These are phyloP conservation scores for Carnegiea gigantea DNA, from an alignment of 179 eudicot genomes.

Conservation along the genomic window DNA sequence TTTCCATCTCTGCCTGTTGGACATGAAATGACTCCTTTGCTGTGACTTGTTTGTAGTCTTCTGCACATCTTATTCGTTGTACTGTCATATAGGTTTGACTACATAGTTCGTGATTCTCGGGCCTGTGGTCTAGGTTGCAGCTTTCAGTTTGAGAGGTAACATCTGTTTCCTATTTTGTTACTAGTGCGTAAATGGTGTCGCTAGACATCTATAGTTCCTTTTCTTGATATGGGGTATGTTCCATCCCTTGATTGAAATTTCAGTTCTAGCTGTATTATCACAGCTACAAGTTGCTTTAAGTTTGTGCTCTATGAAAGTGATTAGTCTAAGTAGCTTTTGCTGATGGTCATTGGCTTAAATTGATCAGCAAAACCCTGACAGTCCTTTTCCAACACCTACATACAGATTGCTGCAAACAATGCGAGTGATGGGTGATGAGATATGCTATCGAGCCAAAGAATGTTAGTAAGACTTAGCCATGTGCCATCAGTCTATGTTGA, in stretches of 20 bases:
- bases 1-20: not conserved
- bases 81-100: constrained; percentile 61
- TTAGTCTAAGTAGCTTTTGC: too few species aligned
- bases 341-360: not conserved
- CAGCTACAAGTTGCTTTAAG: too few species aligned
- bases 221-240: not conserved
- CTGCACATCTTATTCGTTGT: not conserved
- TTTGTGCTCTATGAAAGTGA: too few species aligned
- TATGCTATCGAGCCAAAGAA: constrained; percentile 81
- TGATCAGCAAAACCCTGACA: constrained; percentile 11
- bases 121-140: constrained; percentile 87
- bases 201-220: not conserved
- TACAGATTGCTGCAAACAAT: constrained; percentile 75
- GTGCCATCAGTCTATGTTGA: not conserved
- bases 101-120: constrained; percentile 69
- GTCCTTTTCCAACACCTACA: constrained; percentile 9
- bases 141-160: constrained; percentile 66
- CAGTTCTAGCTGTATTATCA: not conserved
- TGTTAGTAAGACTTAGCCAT: constrained; percentile 43
- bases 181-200: not conserved
- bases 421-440: constrained; percentile 78
- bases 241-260: not conserved
- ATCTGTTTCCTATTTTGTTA: not conserved
- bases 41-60: not conserved
- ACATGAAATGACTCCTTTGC: not conserved